Base-by-base conservation (phyloP, 352 stramenopile species). In the Globisporangium spiculum region DNA sequence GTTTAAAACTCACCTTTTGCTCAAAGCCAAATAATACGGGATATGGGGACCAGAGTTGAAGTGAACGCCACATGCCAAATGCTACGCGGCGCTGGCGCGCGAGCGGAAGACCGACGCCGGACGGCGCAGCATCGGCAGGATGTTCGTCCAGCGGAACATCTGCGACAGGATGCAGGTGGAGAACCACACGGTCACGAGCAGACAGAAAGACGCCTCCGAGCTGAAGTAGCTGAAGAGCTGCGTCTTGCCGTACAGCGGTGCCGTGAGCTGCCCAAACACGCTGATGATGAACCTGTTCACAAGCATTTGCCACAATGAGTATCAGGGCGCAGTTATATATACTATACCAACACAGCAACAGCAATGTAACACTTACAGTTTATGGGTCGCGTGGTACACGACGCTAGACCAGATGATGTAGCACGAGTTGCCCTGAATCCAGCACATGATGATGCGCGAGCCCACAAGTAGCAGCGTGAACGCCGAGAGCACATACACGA, bases 361-460 rank as follows among this genome's bases (percentile, higher is more conserved):
- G 52, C 16, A 54, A 54, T 32, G 4, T 7, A 32, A 32, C 4
- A 32, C 85, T 79, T 93, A 96, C 85, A 96, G 80, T 41, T 92
- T 93, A 75, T 96, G 88, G 16, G 86, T 91, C 24, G 88, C 78
- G 69, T 94, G 88, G 74, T 96, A 96, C 50, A 96, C 74, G 62
- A 90, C 85, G 68, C 86, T 94, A 5, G 88, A 93, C 88, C 88
- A 96, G 75, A 96, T 94, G 67, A 93, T 81, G 73, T 93, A 92
- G 80, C 81, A 88, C 46, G 88, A 91, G 65, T 93, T 93, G 75
- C 88, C 88, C 71, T 96, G 88, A 67, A 96, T 94, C 88, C 88
- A 96, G 78, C 88, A 94, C 88, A 96, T 96, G 71, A 93, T 96
- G 75, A 96, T 92, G 54, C 88, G 88, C 27, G 88, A 92, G 18